Conservation (phyloP, 495 filamentous ascomycete genomes). For the Podospora conica region DNA sequence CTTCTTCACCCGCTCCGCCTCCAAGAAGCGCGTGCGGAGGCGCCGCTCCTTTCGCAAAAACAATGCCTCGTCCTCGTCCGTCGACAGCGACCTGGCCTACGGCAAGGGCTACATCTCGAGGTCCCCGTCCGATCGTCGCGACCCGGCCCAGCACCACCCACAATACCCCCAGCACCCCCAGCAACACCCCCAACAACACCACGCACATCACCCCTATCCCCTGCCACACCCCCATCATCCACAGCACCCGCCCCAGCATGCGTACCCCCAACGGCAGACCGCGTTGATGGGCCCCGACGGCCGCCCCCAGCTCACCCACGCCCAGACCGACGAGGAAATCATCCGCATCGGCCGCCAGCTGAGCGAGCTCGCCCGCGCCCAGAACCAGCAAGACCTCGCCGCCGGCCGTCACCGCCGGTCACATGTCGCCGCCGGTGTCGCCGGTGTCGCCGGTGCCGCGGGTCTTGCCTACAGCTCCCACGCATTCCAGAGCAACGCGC, state of each 20-base stretch:
- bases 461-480: too few species aligned
- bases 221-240: conserved; percentile 5
- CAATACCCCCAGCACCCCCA: conserved; percentile 13
- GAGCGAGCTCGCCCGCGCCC: conserved; percentile 37
- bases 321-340: conserved; percentile 46
- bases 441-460: conserved; percentile 32
- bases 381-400: conserved; percentile 38
- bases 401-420: conserved; percentile 37
- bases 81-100: conserved; percentile 50
- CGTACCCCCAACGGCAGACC: neutral
- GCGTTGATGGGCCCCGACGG: conserved; percentile 24
- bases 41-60: conserved; percentile 37
- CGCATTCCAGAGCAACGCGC: conserved; percentile 17
- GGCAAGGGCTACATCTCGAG: conserved; percentile 47
- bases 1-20: conserved; percentile 36
- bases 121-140: conserved; percentile 8
- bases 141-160: conserved; percentile 15
- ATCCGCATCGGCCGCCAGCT: conserved; percentile 41
- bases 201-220: conserved; percentile 1
- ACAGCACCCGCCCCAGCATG: conserved; percentile 12
- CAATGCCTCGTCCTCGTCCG: conserved; percentile 44
- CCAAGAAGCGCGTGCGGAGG: conserved; percentile 39
- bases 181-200: neutral
- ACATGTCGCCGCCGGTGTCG: conserved; percentile 28
- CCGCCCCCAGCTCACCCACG: conserved; percentile 22